Base-by-base conservation (phyloP, 371 early-diverging fungal species). In the Mucor irregularis region DNA sequence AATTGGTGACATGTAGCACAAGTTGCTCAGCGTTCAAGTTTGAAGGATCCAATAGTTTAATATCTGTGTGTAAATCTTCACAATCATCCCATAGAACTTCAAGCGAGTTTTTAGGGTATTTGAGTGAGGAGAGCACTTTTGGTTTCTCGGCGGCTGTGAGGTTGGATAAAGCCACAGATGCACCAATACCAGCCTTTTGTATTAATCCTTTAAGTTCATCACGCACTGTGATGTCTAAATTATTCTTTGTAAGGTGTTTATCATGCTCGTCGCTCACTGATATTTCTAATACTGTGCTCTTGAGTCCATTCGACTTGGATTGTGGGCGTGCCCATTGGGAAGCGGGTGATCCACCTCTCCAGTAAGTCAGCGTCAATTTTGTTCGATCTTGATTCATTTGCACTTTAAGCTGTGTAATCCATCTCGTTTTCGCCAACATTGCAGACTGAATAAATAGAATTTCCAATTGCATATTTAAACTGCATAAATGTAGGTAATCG, bases 401-500 rank as follows among this genome's bases (percentile, higher is more conserved):
- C 3, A 87, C 81, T 26, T 78, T 73, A 33, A 90, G 71, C 49
- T 82, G 81, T 33, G 85, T 83, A 5, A 83, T 71, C 87, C 88
- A 88, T 52, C 85, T 76, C 19, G 83, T 80, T 26, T 80, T 82
- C n/a, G 76, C 62, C 38, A 88, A 57, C 49, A 81, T 73, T 11
- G 68, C 61, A 0, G 86, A 74, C 73, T 90, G 89, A 53, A 80
- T 80, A 52, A 74, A 78, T 14, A 90, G 59, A 11, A 84, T 76
- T 53, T 89, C 89, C 13, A 89, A 63, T 59, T 85, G 78, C 56
- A 85, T 76, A n/a, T 79, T 79, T 14, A 88, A 69, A 55, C 87
- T 80, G 49, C 87, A 81, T 28, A 79, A 68, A 37, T 90, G 87
- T 45, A 88, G 57, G 58, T 85, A 87, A 61, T 88, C 88, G 55